Conservation (phyloP, 2,329 filamentous ascomycete genomes). For the Hymenoscyphus infarciens region DNA sequence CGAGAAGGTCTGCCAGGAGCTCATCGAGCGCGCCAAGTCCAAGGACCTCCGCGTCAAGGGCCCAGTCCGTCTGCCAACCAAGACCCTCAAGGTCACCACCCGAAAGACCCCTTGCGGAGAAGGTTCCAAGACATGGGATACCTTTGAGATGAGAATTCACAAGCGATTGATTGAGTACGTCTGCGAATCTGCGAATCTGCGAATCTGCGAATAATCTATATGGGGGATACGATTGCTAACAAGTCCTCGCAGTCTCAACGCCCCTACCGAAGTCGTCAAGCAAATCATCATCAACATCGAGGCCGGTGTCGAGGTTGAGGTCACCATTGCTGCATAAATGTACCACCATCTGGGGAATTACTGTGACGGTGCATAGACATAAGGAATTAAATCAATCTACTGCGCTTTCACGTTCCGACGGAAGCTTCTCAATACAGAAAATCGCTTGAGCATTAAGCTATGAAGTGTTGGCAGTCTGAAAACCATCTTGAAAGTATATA, state of each 20-base stretch:
- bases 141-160: slow-evolving; percentile 98
- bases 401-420: neutral
- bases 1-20: slow-evolving; percentile 97
- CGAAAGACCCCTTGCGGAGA: slow-evolving; percentile 99
- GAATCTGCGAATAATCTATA: neutral
- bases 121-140: slow-evolving; percentile 99
- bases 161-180: slow-evolving; percentile 93
- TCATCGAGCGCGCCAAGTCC: slow-evolving; percentile 96
- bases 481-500: slow-evolving; percentile 3
- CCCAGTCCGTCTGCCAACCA: slow-evolving; percentile 94
- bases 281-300: slow-evolving; percentile 96
- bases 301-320: slow-evolving; percentile 89
- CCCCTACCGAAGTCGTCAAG: slow-evolving; percentile 96
- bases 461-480: neutral
- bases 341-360: neutral
- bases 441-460: slow-evolving; percentile 3
- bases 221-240: neutral
- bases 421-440: slow-evolving; percentile 1
- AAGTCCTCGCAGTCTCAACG: slow-evolving; percentile 64
- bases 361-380: neutral
- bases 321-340: slow-evolving; percentile 79
- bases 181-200: neutral
- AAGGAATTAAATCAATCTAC: slow-evolving; percentile 1
- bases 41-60: slow-evolving; percentile 99
- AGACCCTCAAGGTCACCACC: slow-evolving; percentile 75